phyloP scores from a whole-genome alignment of 768 basidiomycete genomes.

The Leccinum subgranulosum region DNA sequence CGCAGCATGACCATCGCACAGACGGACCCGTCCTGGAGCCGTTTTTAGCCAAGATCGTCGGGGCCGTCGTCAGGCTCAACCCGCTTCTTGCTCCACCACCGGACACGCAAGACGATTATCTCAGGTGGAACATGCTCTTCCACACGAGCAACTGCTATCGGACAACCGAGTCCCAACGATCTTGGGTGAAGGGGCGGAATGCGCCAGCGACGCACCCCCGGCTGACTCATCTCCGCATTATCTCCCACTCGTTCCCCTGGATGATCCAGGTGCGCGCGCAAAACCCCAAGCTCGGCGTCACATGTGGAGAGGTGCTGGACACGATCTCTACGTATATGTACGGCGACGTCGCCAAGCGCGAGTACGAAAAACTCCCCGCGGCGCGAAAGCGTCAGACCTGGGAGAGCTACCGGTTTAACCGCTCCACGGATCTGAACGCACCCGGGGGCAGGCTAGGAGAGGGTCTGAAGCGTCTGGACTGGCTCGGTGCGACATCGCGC shows the following conservation, averaged over 20 bases:
- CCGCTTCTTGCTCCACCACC: conserved; percentile 55
- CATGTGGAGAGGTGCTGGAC: conserved; percentile 66
- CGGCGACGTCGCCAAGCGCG: conserved; percentile 46
- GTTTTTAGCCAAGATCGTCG: conserved; percentile 48
- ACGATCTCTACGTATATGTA: conserved; percentile 49
- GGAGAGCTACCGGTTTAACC: conserved; percentile 60
- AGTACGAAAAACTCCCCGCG: conserved; percentile 44
- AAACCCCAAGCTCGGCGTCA: conserved; percentile 50
- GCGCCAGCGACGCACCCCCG: conserved; percentile 68
- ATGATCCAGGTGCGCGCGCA: conserved; percentile 46
- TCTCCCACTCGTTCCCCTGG: conserved; percentile 57
- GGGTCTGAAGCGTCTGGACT: conserved; percentile 66
- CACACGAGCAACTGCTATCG: conserved; percentile 56
- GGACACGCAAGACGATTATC: conserved; percentile 42
- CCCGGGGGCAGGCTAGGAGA: conserved; percentile 67
- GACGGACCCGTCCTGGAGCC: conserved; percentile 73
- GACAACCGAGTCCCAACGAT: conserved; percentile 57
- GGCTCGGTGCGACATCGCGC: conserved; percentile 53
- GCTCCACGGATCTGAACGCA: conserved; percentile 58
- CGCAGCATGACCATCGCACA: conserved; percentile 22
- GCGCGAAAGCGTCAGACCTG: conserved; percentile 42
- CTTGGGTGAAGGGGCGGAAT: conserved; percentile 65
- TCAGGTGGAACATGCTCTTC: conserved; percentile 78
- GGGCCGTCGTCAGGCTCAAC: conserved; percentile 50
- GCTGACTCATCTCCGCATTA: conserved; percentile 46